Conservation (phyloP, 352 stramenopile genomes). For the Phytophthora quininea region DNA sequence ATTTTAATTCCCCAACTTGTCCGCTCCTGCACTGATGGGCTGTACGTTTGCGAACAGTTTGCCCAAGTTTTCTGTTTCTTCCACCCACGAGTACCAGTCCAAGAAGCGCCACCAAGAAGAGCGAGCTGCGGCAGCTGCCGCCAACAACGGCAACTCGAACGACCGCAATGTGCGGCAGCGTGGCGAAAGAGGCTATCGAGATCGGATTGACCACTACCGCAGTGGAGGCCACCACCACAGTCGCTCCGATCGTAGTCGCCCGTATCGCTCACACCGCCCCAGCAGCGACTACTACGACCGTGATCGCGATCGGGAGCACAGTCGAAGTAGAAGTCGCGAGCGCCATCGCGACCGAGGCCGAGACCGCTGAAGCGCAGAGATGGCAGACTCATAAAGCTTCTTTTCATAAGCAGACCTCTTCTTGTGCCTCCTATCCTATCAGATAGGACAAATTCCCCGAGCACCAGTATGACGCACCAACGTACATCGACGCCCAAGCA, state of each 20-base stretch:
- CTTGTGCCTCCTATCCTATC: too few relatives aligned
- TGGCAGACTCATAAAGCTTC: neutral
- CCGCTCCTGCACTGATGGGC: slow-evolving; percentile 4
- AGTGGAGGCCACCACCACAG: slow-evolving; percentile 32
- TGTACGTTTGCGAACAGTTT: slow-evolving; percentile 43
- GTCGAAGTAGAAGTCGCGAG: slow-evolving; percentile 38
- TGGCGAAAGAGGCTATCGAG: slow-evolving; percentile 35
- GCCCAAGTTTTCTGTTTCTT: slow-evolving; percentile 86
- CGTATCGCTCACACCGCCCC: slow-evolving; percentile 37
- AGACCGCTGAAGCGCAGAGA: slow-evolving; percentile 26
- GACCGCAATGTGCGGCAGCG: slow-evolving; percentile 37
- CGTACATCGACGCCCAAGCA: neutral
- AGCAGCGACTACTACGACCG: slow-evolving; percentile 47
- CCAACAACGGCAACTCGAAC: slow-evolving; percentile 29
- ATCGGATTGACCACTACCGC: slow-evolving; percentile 42
- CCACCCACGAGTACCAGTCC: slow-evolving; percentile 85
- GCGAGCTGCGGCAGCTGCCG: slow-evolving; percentile 46
- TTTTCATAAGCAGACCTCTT: too few relatives aligned
- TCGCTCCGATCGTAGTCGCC: slow-evolving; percentile 32
- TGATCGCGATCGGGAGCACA: slow-evolving; percentile 41
- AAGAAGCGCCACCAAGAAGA: slow-evolving; percentile 88
- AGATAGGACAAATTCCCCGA: neutral
- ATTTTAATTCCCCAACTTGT: neutral
- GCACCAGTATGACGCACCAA: neutral
- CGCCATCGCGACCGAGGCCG: slow-evolving; percentile 40